Conservation (phyloP, 345 rosid species). For the Salix brachista region DNA sequence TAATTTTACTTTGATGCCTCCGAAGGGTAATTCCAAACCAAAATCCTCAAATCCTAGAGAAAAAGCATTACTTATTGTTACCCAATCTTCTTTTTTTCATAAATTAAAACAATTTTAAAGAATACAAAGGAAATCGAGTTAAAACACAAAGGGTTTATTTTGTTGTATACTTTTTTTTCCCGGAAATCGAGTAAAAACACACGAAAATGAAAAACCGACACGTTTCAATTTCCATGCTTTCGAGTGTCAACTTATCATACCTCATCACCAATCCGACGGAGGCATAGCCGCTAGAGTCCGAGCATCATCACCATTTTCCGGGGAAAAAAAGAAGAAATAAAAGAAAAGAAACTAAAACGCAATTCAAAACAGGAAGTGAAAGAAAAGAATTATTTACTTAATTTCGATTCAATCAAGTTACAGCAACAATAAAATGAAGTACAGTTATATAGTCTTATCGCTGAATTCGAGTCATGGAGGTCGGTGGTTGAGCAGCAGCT, state of each 20-base stretch:
- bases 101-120: too few species aligned
- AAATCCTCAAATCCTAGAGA: too few species aligned
- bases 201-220: neutral
- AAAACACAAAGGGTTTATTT: neutral
- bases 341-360: neutral
- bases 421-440: conserved; percentile 1
- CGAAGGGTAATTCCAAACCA: too few species aligned
- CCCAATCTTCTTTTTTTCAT: too few species aligned
- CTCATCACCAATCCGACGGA: neutral
- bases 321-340: neutral
- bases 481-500: conserved; percentile 46
- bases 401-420: conserved; percentile 17
- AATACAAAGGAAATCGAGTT: too few species aligned
- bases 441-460: conserved; percentile 7
- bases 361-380: too few species aligned
- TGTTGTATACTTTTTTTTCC: neutral
- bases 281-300: too few species aligned
- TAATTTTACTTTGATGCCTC: too few species aligned
- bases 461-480: conserved; percentile 18
- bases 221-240: neutral
- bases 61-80: too few species aligned
- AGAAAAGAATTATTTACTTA: conserved; percentile 21
- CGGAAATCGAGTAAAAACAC: neutral
- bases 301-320: neutral
- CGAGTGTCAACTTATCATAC: neutral